Evolutionary conservation across 129 eudicot species (phyloP), one percentile per base, ranked within the genome.

Genomic region (Scalesia atractyloides): DNA sequence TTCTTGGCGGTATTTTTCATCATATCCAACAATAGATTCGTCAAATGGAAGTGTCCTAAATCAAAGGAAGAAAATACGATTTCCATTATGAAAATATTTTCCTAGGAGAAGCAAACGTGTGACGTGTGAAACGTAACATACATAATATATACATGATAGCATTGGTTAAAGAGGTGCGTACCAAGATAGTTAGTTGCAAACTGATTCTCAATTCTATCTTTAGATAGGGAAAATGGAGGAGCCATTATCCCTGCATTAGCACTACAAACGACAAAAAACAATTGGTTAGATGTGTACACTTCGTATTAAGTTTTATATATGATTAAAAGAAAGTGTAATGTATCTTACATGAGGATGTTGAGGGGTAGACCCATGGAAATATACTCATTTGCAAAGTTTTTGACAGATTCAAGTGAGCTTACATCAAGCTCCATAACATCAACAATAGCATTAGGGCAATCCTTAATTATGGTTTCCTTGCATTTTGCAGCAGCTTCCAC

Each of bases 391-490:
- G 98, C 96, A 69, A 94, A 94, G 36, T 80, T 86, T 80, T 76
- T 82, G 5, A 94, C 91, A 3, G 96, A 90, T 48, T 79, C 91
- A 26, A 87, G 63, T 51, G 98, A 94, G 47, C 96, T 76, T 41
- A 94, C 89, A 86, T 94, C 97, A 68, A 94, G 81, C 81, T 94
- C 89, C 98, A 94, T 86, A 11, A 94, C 86, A 81, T 94, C 98
- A 65, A 94, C 65, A 79, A 84, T 94, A 11, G 97, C 98, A 71
- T 70, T 51, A 7, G 94, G 82, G 52, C 81, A 73, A 36, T 82
- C 89, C 69, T 81, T 71, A 43, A 87, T 72, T 76, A 94, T 86
- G 49, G 68, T 75, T 75, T 88, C 98, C 77, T 86, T 90, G 9
- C 89, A 84, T 57, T 79, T 77, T 57, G 44, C 74, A 54, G 96